These are phyloP conservation scores for Kwoniella mangroviensis DNA, from an alignment of 768 basidiomycete genomes.

Conservation along the genomic window DNA sequence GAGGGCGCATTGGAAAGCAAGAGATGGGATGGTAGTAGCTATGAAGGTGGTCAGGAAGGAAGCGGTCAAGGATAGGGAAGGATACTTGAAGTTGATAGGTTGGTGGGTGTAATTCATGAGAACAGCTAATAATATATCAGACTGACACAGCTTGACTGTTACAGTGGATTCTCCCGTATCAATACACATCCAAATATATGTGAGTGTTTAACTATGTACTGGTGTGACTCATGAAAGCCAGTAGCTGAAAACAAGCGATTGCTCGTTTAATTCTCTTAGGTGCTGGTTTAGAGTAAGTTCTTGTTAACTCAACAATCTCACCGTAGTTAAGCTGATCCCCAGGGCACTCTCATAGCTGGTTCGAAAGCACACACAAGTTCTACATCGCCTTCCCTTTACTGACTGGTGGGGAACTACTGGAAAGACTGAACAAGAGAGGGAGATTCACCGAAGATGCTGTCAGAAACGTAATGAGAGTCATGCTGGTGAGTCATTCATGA, in stretches of 20 bases:
- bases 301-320: no score
- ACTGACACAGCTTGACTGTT: not conserved
- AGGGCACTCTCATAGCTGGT: constrained; percentile 26
- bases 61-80: constrained; percentile 36
- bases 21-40: constrained; percentile 25
- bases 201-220: constrained; percentile 16
- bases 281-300: constrained; percentile 33
- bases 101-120: constrained; percentile 8
- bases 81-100: constrained; percentile 33
- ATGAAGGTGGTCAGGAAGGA: constrained; percentile 43
- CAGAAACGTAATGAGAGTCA: constrained; percentile 29
- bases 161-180: constrained; percentile 35
- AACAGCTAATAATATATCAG: not conserved
- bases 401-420: constrained; percentile 39
- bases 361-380: constrained; percentile 34
- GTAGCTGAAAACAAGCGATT: no score
- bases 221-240: not conserved
- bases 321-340: no score
- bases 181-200: constrained; percentile 34
- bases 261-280: constrained; percentile 3
- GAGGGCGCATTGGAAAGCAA: constrained; percentile 26
- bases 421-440: constrained; percentile 33
- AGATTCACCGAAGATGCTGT: constrained; percentile 39
- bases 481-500: constrained; percentile 26
- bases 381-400: constrained; percentile 42